Conservation (phyloP, 441 rosid genomes). For the Flueggea neowawraea region DNA sequence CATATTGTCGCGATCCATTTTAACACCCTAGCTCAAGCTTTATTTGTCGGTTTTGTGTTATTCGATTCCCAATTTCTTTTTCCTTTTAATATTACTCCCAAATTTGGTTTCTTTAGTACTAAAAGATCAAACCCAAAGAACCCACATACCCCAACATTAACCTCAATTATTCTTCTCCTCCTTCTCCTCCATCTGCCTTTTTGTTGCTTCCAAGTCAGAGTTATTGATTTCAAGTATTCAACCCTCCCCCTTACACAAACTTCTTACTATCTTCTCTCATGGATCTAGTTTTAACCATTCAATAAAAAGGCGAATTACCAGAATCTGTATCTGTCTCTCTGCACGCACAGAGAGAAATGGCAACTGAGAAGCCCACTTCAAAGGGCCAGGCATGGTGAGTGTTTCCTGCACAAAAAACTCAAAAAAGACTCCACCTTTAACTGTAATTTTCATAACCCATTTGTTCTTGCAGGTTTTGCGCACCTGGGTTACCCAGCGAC, state of each 20-base stretch:
- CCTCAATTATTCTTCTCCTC: too few relatives aligned
- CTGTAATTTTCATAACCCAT: neutral
- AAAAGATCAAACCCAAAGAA: too few relatives aligned
- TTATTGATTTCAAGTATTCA: too few relatives aligned
- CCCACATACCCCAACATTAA: too few relatives aligned
- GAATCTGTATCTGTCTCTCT: conserved; percentile 10
- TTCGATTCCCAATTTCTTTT: conserved; percentile 28
- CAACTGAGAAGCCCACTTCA: conserved; percentile 57
- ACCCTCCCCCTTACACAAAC: too few relatives aligned
- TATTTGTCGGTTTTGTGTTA: conserved; percentile 39
- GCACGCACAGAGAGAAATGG: conserved; percentile 37
- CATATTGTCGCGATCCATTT: too few relatives aligned
- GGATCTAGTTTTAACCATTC: conserved; percentile 27
- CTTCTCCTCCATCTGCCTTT: too few relatives aligned
- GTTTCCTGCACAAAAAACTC: too few relatives aligned
- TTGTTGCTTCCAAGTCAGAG: too few relatives aligned
- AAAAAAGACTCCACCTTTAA: neutral
- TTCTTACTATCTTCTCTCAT: neutral
- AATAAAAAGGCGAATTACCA: neutral
- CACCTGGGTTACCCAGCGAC: conserved; percentile 93
- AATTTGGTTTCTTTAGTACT: too few relatives aligned
- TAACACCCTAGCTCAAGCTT: too few relatives aligned
- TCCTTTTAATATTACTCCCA: neutral
- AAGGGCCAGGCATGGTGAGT: conserved; percentile 93
- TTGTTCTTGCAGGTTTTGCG: conserved; percentile 73